These are phyloP conservation scores for Phlegmacium glaucopus DNA, from an alignment of 768 basidiomycete species.

Conservation along the genomic window DNA sequence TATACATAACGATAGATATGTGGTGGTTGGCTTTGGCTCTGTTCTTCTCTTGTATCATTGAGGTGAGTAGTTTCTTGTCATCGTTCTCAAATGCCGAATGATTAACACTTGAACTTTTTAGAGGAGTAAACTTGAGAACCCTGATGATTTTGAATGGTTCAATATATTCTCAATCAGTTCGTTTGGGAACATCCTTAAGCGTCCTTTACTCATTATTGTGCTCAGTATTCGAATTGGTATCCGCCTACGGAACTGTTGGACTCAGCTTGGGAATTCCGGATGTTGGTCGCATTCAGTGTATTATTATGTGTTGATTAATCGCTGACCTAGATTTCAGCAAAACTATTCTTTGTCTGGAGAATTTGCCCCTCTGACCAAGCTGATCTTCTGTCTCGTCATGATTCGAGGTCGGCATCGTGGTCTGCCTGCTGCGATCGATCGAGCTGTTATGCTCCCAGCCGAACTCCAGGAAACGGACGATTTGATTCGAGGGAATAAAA, in stretches of 20 bases:
- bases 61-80: conserved; percentile 47
- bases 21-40: conserved; percentile 91
- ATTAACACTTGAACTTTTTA: conserved; percentile 25
- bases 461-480: conserved; percentile 44
- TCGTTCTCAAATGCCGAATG: not conserved
- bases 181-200: conserved; percentile 37
- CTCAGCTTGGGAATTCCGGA: conserved; percentile 84
- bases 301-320: not conserved
- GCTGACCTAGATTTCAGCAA: conserved; percentile 40
- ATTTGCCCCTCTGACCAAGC: conserved; percentile 78
- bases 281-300: conserved; percentile 38
- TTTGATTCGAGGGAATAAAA: conserved; percentile 6
- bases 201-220: not conserved
- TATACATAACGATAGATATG: conserved; percentile 58
- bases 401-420: conserved; percentile 91
- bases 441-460: conserved; percentile 77
- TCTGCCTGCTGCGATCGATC: conserved; percentile 82
- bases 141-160: conserved; percentile 63
- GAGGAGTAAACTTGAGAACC: conserved; percentile 57
- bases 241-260: conserved; percentile 87
- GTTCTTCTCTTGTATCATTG: conserved; percentile 90
- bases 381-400: conserved; percentile 87
- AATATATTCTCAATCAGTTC: conserved; percentile 67
- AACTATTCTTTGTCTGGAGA: conserved; percentile 82
- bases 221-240: conserved; percentile 82